Conservation (phyloP, 1,284 basidiomycete species). For the Mycena citricolor region DNA sequence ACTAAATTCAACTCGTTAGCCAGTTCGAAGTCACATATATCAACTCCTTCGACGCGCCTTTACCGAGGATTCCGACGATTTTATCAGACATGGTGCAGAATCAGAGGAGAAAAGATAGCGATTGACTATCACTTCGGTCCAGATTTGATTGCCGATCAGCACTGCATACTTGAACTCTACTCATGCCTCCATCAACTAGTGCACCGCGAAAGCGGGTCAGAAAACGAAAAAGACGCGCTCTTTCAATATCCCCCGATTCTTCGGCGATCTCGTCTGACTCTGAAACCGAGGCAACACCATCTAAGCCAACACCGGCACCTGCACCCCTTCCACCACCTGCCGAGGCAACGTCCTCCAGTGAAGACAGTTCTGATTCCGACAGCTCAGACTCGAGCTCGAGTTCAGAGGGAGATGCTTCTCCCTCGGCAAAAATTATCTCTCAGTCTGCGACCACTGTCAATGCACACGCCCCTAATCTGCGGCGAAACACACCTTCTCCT, state of each 20-base stretch:
- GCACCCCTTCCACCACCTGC: constrained; percentile 8
- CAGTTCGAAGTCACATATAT: too few relatives aligned
- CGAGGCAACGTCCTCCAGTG: constrained; percentile 10
- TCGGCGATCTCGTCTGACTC: constrained; percentile 34
- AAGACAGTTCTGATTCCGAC: constrained; percentile 1
- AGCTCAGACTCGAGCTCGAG: constrained; percentile 20
- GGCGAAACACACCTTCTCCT: constrained; percentile 41
- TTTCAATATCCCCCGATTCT: constrained; percentile 44
- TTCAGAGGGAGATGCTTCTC: constrained; percentile 20
- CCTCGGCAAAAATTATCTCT: constrained; percentile 36
- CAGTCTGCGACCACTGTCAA: constrained; percentile 22
- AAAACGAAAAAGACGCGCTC: constrained; percentile 54
- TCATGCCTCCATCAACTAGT: constrained; percentile 28
- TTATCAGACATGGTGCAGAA: constrained; percentile 46
- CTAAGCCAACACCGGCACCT: constrained; percentile 3
- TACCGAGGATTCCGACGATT: constrained; percentile 65
- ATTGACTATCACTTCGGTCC: constrained; percentile 1
- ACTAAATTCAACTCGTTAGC: too few relatives aligned
- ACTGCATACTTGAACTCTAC: too few relatives aligned
- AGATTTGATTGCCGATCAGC: too few relatives aligned
- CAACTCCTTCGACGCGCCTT: constrained; percentile 46
- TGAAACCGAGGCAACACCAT: constrained; percentile 10
- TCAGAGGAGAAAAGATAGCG: constrained; percentile 2
- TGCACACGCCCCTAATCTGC: constrained; percentile 8
- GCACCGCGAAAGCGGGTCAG: constrained; percentile 45